These are phyloP conservation scores for Panicum miliaceum DNA, from an alignment of 176 grass and related monocot species.

Conservation along the genomic window DNA sequence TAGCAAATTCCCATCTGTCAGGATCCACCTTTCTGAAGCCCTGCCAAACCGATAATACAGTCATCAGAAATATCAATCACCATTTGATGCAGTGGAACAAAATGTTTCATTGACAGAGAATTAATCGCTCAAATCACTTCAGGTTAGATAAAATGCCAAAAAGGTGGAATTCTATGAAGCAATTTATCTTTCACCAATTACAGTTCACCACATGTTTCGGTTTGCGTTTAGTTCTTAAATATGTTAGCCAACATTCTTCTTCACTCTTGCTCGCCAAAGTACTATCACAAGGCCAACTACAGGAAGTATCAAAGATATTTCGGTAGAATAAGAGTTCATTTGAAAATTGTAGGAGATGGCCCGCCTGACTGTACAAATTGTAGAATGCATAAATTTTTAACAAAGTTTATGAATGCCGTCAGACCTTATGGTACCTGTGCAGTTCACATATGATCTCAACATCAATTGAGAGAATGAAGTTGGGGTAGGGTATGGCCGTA, in stretches of 20 bases:
- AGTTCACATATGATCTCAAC: not conserved
- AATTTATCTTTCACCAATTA: constrained; percentile 56
- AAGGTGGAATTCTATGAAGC: not conserved
- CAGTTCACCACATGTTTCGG: constrained; percentile 46
- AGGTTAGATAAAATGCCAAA: not conserved
- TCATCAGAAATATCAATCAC: constrained; percentile 33
- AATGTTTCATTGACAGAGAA: constrained; percentile 24
- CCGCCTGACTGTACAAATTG: not conserved
- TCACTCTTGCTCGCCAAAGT: constrained; percentile 41
- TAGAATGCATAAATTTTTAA: constrained; percentile 1
- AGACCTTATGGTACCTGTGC: not conserved
- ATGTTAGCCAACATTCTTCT: constrained; percentile 53
- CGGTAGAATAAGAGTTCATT: not conserved
- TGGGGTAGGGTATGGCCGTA: too few species aligned
- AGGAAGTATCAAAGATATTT: constrained; percentile 24
- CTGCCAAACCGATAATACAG: constrained; percentile 49
- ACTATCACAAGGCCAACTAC: constrained; percentile 6
- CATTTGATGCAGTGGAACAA: constrained; percentile 10
- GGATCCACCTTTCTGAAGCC: constrained; percentile 98
- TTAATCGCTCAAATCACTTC: constrained; percentile 11
- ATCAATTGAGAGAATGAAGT: not conserved
- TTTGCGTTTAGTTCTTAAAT: constrained; percentile 49
- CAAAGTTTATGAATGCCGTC: not conserved
- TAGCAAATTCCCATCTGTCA: constrained; percentile 97
- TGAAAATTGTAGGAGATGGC: not conserved